Percentiles rank a stretch among this genome's conserved stretches.
Conservation (phyloP, 345 rosid genomes). For the Carallia brachiata region DNA sequence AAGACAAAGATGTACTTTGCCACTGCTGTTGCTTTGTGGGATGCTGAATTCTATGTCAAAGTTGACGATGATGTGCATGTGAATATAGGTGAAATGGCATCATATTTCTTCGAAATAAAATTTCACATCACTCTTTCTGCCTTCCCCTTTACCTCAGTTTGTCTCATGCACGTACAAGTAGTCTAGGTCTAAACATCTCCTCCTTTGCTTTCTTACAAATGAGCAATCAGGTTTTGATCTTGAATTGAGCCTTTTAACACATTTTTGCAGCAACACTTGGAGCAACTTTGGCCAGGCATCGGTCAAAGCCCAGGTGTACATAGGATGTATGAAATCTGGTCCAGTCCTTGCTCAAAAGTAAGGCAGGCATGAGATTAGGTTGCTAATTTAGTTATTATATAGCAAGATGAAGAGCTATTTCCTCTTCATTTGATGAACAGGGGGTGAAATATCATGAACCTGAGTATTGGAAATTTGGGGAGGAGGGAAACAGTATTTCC, state of each 20-base stretch:
- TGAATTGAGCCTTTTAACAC: conserved; percentile 8
- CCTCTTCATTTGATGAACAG: conserved; percentile 31
- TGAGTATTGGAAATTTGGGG: conserved; percentile 97
- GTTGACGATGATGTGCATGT: conserved; percentile 98
- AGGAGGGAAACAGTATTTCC: conserved; percentile 95
- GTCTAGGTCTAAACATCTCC: background rate
- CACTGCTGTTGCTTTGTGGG: conserved; percentile 85
- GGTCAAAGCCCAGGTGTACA: conserved; percentile 77
- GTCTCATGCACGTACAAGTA: no score
- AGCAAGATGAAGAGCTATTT: background rate
- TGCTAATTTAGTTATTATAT: background rate
- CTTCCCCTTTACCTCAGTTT: background rate
- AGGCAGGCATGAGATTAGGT: conserved; percentile 21
- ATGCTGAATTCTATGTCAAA: conserved; percentile 96
- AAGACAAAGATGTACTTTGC: conserved; percentile 90
- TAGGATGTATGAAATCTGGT: conserved; percentile 99
- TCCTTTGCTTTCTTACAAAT: background rate
- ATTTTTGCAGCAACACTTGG: conserved; percentile 81
- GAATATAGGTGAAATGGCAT: conserved; percentile 61
- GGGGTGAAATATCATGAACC: conserved; percentile 97
- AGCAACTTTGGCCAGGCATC: conserved; percentile 69
- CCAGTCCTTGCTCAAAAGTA: conserved; percentile 97
- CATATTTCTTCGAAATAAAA: background rate
- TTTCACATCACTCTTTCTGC: background rate
- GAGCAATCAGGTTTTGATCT: background rate